Base-by-base conservation (phyloP, 495 filamentous ascomycete genomes). In the Neurospora sp. region DNA sequence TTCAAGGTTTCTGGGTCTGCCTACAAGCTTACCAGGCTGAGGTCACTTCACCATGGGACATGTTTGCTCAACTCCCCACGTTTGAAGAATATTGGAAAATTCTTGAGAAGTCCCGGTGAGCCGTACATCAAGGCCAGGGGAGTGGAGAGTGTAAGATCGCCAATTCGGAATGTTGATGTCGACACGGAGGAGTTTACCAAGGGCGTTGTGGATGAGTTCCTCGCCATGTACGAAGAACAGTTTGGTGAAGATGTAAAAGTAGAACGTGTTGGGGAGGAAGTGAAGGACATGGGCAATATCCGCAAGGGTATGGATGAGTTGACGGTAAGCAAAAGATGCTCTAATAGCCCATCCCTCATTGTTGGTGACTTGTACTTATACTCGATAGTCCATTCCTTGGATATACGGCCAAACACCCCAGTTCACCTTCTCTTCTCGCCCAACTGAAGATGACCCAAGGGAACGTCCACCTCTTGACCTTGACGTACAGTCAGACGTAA, bases 1-100 rank as follows among this genome's bases (percentile, higher is more conserved):
- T 89, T 89, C 75, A 99, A 99, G 81, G 84, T 98, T 5, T 97
- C 93, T 1, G 96, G 96, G 2, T 96, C 92, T 1, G 96, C 96
- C 20, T 98, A 96, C 82, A 98, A 98, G 81, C 83, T 98, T 12
- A 97, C 92, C 4, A 83, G 92, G 23, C 81, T 86, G 42, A 88
- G 94, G 66, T 89, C 93, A 5, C 85, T 98, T 66, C 96, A 98
- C 78, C 96, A 99, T 80, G 96, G 93, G 5, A 99, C 96, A 0
- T 95, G 93, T 80, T 82, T 99, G 66, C 84, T 98, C 0, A 82
- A 85, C 62, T 92, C 90, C 11, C 88, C 88, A 6, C 90, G 94
- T 77, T 83, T 98, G n/a, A 77, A 83, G 39, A 79, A 83, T 44
- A 89, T 98, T 8, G 86, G 88, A 11, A 77, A 84, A 3, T 90